Conservation (phyloP, 768 basidiomycete genomes). For the Termitomyces sp. region DNA sequence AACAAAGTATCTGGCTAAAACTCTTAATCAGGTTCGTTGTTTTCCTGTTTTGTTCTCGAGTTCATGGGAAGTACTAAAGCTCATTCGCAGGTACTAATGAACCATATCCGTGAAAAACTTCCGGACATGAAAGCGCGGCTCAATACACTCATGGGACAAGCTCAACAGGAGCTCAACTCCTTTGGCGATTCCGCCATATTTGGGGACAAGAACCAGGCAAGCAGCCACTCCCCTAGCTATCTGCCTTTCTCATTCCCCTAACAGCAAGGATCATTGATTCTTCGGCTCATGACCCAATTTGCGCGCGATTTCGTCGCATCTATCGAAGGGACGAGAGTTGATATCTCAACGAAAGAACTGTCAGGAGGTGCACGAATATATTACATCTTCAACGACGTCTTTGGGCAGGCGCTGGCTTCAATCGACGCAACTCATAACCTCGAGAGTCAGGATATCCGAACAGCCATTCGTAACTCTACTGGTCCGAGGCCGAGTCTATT, state of each 20-base stretch:
- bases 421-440: slow-evolving; percentile 91
- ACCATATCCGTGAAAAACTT: slow-evolving; percentile 96
- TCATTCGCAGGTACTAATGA: slow-evolving; percentile 71
- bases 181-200: slow-evolving; percentile 92
- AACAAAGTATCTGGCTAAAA: slow-evolving; percentile 91
- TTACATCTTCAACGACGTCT: slow-evolving; percentile 99
- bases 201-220: slow-evolving; percentile 83
- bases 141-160: slow-evolving; percentile 98
- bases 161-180: slow-evolving; percentile 95
- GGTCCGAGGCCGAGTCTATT: slow-evolving; percentile 95
- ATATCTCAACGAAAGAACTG: slow-evolving; percentile 96
- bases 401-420: slow-evolving; percentile 83
- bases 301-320: slow-evolving; percentile 95
- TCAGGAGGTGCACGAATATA: slow-evolving; percentile 98
- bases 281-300: slow-evolving; percentile 98
- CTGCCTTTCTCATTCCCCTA: slow-evolving; percentile 9
- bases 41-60: not conserved
- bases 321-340: slow-evolving; percentile 94
- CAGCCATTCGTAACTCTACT: slow-evolving; percentile 97
- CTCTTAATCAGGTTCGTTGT: slow-evolving; percentile 76
- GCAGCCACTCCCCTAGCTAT: not conserved
- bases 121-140: slow-evolving; percentile 99
- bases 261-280: slow-evolving; percentile 82
- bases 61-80: not conserved
- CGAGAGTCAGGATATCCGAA: slow-evolving; percentile 92